Base-by-base conservation (phyloP, 768 basidiomycete species). In the Chlorophyllum brunneum region DNA sequence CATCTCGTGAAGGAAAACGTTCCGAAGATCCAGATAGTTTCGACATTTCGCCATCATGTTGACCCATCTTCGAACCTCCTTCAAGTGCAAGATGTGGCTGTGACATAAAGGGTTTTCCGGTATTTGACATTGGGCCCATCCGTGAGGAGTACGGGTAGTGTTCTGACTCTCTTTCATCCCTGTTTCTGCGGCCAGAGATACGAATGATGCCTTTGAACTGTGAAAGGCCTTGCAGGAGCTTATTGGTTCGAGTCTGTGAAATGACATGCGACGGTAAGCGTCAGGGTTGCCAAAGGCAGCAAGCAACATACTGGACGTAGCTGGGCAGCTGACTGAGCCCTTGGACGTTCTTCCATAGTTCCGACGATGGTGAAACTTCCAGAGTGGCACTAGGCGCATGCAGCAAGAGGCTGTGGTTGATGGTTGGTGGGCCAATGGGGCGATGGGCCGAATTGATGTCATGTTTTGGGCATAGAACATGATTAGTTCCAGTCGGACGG, bases 71-170 rank as follows among this genome's bases (percentile, higher is more conserved):
- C 10, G 47, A 23, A 9, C 29, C 22, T 30, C 43, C 30, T 10
- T 43, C 54, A 9, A 70, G 58, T 7, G 61, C 65, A 3, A 75
- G 67, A 47, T 67, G 59, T 1, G 76, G 74, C 47, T 77, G 75
- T 9, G 75, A 75, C 73, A 75, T 75, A 62, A 70, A 77, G 5
- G 74, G 73, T 54, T 76, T 78, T 29, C 62, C 18, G 51, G 64
- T 48, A 23, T 48, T 54, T 13, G 44, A 41, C 6, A 34, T 48
- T n/a, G 40, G 43, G n/a, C 22, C 18, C 23, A 55, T 48, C 29
- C 48, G 50, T 33, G 52, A 51, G 29, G 58, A 33, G 54, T 60
- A 61, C 11, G 56, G 62, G 36, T 61, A 42, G 41, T 62, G 29
- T 30, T 46, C 36, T 13, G 62, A n/a, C 16, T 56, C 53, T 29